Base-by-base conservation (phyloP, 352 stramenopile species). In the Globisporangium megalacanthum region DNA sequence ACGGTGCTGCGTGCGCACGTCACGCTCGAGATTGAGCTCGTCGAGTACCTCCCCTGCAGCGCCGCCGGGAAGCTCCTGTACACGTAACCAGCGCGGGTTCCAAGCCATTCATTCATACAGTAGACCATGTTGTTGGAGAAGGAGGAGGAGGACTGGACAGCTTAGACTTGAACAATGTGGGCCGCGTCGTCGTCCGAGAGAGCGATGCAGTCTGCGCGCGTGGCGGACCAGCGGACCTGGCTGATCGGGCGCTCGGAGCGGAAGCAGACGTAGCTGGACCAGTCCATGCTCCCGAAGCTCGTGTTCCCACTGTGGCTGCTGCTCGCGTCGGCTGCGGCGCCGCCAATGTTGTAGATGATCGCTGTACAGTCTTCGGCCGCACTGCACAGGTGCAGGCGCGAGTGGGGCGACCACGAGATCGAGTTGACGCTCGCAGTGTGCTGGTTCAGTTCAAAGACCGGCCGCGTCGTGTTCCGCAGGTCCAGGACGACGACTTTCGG, bases 401-500 rank as follows among this genome's bases (percentile, higher is more conserved):
- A 87, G 69, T 97, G 97, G 1, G 92, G 90, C 15, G 97, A 98
- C 97, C 97, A 99, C 17, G 95, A 96, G 37, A 98, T 90, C 14
- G 94, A 96, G 78, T 99, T 99, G 6, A 99, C 89, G 25, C 71
- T 85, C 9, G 78, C 90, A 25, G 74, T 75, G 74, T 99, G 96
- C 45, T 95, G 86, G 46, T 85, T 86, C 9, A 99, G 73, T 66
- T 98, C 92, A 15, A 94, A 86, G 29, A 98, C 87, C 0, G 96
- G 90, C 22, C 85, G 76, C 33, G 78, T 76, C n/a, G 94, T 86
- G 35, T 97, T 85, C 49, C 97, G 90, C 54, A 98, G 79, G 72
- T 99, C 97, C n/a, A 99, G 77, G 49, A 99, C 87, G 8, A 98
- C 84, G 5, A 97, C 96, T 41, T 84, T 96, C 14, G 80, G 64